Percentiles rank a stretch among this genome's conserved stretches.
These are phyloP conservation scores for Solanum bulbocastanum DNA, from an alignment of 257 asterid species.

Conservation along the genomic window DNA sequence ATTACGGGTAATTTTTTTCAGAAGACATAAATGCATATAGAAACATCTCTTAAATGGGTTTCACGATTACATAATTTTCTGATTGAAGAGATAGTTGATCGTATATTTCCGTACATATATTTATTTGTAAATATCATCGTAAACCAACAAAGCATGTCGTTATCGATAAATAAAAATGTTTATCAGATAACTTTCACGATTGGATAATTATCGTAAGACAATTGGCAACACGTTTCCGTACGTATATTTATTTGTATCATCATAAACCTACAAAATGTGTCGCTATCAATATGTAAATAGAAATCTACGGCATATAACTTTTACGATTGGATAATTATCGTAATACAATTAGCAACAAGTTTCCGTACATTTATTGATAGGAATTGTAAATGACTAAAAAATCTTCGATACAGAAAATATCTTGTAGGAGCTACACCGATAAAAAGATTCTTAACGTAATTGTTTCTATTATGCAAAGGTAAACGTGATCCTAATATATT, in stretches of 20 bases:
- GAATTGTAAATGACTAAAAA: neutral
- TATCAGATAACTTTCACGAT: neutral
- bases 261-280: neutral
- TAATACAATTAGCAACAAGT: neutral
- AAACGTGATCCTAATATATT: neutral
- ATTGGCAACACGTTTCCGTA: neutral
- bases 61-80: neutral
- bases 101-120: neutral
- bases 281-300: neutral
- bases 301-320: neutral
- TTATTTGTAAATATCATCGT: neutral
- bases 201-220: neutral
- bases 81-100: too few relatives aligned
- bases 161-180: neutral
- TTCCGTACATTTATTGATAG: neutral
- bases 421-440: neutral
- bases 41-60: neutral
- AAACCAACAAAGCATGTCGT: neutral
- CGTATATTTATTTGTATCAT: neutral
- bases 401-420: neutral
- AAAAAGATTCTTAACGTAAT: neutral
- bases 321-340: neutral
- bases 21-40: neutral
- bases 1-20: fast-evolving
- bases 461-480: neutral